Evolutionary conservation across 2,329 filamentous ascomycete genomes (phyloP).

Genomic region (Botrytis fabae): DNA sequence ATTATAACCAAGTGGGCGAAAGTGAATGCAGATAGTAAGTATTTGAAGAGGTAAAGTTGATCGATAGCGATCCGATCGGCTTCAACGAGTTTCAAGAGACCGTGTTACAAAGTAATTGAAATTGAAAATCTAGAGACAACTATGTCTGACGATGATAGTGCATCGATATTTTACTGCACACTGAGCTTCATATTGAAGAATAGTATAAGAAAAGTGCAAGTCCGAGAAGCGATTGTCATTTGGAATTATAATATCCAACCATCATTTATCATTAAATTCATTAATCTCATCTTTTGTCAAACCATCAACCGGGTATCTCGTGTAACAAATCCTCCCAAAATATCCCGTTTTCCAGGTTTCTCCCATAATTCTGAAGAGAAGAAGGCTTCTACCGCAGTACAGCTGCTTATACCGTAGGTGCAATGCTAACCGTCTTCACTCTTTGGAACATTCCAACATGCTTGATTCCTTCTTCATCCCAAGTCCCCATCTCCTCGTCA

Average conservation of each 20-base stretch:
- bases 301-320: background rate
- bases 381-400: background rate
- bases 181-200: background rate
- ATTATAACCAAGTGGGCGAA: background rate
- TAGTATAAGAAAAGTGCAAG: background rate
- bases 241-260: background rate
- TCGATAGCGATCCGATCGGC: no score
- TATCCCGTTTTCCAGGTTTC: background rate
- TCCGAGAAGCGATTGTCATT: background rate
- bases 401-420: background rate
- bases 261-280: background rate
- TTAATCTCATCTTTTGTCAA: background rate
- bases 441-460: conserved; percentile 81
- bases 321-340: background rate
- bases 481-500: conserved; percentile 73
- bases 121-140: background rate
- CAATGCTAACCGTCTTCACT: conserved; percentile 42
- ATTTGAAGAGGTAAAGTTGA: no score
- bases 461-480: conserved; percentile 81
- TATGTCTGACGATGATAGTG: background rate
- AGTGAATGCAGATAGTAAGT: no score
- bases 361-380: background rate
- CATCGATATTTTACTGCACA: background rate
- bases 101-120: background rate
- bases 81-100: no score